Evolutionary conservation across 1,284 basidiomycete genomes (phyloP).

Genomic region (Butyriboletus appendiculatus): DNA sequence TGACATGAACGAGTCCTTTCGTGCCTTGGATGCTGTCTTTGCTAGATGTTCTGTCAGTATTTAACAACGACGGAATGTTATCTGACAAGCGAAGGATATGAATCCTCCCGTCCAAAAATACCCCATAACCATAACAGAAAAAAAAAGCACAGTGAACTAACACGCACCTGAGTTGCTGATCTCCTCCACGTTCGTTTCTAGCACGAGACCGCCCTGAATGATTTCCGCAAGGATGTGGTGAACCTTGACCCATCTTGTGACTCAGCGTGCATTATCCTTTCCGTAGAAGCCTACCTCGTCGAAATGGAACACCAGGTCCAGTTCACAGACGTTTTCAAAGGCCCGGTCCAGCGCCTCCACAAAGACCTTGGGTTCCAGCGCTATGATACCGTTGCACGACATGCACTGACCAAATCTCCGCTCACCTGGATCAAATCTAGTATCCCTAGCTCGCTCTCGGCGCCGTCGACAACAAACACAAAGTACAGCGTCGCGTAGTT

Average conservation of each 20-base stretch:
- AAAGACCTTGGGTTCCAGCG: conserved; percentile 65
- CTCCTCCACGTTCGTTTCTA: conserved; percentile 97
- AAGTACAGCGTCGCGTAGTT: conserved; percentile 97
- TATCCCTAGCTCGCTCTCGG: conserved; percentile 95
- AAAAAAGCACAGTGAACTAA: conserved; percentile 1
- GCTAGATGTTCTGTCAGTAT: conserved; percentile 44
- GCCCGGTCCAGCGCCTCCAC: conserved; percentile 95
- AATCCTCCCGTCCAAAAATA: not conserved
- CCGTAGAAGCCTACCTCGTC: conserved; percentile 71
- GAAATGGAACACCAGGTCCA: conserved; percentile 98
- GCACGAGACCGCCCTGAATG: conserved; percentile 94
- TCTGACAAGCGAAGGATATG: conserved; percentile 4
- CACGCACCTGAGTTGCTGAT: conserved; percentile 75
- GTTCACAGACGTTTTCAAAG: conserved; percentile 98
- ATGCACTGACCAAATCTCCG: not conserved
- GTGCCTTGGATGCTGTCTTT: conserved; percentile 62
- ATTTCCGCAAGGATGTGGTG: conserved; percentile 95
- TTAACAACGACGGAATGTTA: not conserved
- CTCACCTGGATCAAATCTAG: conserved; percentile 95
- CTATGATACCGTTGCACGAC: not conserved
- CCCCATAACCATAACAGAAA: not conserved
- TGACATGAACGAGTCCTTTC: conserved; percentile 73
- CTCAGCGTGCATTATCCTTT: not conserved
- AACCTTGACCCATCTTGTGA: conserved; percentile 46
- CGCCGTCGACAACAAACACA: conserved; percentile 94